Conservation (phyloP, 306 rosid genomes). For the Crataegus laevigata region DNA sequence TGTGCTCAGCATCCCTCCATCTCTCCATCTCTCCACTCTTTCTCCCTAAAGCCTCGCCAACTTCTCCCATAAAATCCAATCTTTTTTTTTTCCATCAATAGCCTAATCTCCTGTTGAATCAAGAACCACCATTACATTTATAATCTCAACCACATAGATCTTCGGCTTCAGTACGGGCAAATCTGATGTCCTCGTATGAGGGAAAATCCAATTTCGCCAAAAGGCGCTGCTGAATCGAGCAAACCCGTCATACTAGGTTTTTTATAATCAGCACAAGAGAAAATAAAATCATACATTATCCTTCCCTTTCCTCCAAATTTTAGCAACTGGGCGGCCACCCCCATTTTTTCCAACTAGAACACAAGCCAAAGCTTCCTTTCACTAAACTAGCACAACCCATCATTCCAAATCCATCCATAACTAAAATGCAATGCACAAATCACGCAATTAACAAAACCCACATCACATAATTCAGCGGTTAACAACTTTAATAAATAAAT, state of each 20-base stretch:
- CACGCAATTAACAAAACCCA: neutral
- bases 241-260: neutral
- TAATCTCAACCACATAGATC: too few relatives aligned
- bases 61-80: too few relatives aligned
- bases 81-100: too few relatives aligned
- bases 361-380: neutral
- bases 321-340: neutral
- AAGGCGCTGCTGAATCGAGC: too few relatives aligned
- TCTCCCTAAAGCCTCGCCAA: too few relatives aligned
- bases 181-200: too few relatives aligned
- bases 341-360: neutral
- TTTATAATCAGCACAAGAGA: neutral
- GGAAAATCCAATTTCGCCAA: too few relatives aligned
- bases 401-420: neutral
- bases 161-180: too few relatives aligned
- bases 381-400: constrained; percentile 2
- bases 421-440: constrained; percentile 5
- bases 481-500: neutral
- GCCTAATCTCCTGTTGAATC: too few relatives aligned
- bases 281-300: neutral
- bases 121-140: too few relatives aligned
- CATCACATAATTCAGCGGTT: neutral
- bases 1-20: too few relatives aligned
- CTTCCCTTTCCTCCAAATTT: neutral
- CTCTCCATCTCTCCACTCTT: too few relatives aligned